These are phyloP conservation scores for Xylariales sp. DNA, from an alignment of 2,329 filamentous ascomycete species.

Conservation along the genomic window DNA sequence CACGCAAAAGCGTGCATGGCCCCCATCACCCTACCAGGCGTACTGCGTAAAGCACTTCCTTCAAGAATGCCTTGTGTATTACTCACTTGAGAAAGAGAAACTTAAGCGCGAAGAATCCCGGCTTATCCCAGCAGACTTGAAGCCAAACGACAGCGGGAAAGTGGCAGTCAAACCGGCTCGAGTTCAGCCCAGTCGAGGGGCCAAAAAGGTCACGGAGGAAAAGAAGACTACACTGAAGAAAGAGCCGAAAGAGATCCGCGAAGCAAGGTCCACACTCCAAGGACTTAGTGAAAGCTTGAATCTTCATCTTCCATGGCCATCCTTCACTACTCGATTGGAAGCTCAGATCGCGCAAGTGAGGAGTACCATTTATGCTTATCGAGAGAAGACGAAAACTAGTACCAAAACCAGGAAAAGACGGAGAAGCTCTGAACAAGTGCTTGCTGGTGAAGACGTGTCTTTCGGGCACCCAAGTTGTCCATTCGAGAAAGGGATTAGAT, in stretches of 20 bases:
- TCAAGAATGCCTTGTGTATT: slow-evolving; percentile 22
- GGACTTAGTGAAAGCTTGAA: slow-evolving; percentile 3
- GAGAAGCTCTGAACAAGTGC: background rate
- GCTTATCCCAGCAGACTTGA: background rate
- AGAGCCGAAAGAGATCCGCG: background rate
- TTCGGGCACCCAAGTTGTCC: background rate
- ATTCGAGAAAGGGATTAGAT: background rate
- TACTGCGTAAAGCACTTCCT: slow-evolving; percentile 24
- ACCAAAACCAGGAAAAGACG: background rate
- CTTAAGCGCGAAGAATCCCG: slow-evolving; percentile 10
- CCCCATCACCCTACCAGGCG: slow-evolving; percentile 16
- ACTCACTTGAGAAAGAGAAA: slow-evolving; percentile 12
- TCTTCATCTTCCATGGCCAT: slow-evolving; percentile 15
- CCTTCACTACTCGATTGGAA: background rate
- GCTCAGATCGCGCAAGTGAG: background rate
- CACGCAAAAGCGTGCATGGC: slow-evolving; percentile 13
- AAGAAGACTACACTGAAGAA: slow-evolving; percentile 12
- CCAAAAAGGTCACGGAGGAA: background rate
- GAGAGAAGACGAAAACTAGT: background rate
- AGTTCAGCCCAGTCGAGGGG: background rate
- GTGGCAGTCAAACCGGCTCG: background rate
- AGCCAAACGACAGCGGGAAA: background rate
- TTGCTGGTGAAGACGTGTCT: background rate
- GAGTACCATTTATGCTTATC: background rate
- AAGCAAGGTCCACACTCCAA: slow-evolving; percentile 2